Evolutionary conservation across 2,329 filamentous ascomycete species (phyloP).

Genomic region (Fusarium lyarnte): DNA sequence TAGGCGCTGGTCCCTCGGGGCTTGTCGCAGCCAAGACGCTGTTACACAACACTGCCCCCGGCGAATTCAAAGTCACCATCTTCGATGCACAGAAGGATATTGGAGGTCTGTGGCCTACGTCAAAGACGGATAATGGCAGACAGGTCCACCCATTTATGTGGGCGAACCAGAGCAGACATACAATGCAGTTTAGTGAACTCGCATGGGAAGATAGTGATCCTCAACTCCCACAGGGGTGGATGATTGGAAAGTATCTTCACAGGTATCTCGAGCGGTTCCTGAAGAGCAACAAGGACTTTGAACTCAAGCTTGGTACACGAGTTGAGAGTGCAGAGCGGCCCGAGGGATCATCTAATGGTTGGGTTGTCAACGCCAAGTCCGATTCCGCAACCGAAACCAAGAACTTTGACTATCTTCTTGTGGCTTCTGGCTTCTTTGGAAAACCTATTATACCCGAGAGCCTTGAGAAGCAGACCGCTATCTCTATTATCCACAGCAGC

Average conservation of each 20-base stretch:
- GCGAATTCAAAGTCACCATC: conserved; percentile 72
- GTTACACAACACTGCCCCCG: conserved; percentile 64
- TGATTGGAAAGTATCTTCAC: conserved; percentile 77
- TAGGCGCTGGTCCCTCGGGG: conserved; percentile 75
- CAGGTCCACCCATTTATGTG: conserved; percentile 73
- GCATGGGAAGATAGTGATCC: conserved; percentile 71
- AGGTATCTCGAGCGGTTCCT: conserved; percentile 70
- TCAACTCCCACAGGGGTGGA: conserved; percentile 79
- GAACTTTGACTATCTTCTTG: conserved; percentile 76
- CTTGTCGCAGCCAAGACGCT: conserved; percentile 78
- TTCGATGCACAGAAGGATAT: conserved; percentile 73
- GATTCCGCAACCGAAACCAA: conserved; percentile 52
- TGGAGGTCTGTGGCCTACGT: conserved; percentile 80
- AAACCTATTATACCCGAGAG: conserved; percentile 62
- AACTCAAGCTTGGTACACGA: conserved; percentile 60
- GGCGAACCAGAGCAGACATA: conserved; percentile 81
- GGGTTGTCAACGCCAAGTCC: conserved; percentile 54
- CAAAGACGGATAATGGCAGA: conserved; percentile 58
- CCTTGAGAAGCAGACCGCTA: conserved; percentile 46
- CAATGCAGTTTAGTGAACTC: conserved; percentile 76
- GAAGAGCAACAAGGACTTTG: conserved; percentile 49
- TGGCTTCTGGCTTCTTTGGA: conserved; percentile 82
- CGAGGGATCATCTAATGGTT: conserved; percentile 50
- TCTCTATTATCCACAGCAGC: conserved; percentile 75
- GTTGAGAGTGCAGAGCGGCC: conserved; percentile 55